These are phyloP conservation scores for Stropharia rugosoannulata DNA, from an alignment of 768 basidiomycete genomes.

Conservation along the genomic window DNA sequence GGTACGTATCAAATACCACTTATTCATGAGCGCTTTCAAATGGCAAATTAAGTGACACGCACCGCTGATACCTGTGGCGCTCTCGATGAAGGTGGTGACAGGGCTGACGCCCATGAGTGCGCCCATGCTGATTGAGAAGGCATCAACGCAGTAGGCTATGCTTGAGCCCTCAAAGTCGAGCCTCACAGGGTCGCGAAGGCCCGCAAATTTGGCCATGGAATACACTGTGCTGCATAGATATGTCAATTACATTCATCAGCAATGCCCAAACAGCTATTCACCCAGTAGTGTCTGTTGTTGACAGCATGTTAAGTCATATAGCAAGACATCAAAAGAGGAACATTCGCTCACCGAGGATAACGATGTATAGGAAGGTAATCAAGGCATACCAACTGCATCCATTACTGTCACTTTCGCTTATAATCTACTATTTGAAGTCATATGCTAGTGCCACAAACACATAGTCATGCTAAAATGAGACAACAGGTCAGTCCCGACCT, in stretches of 20 bases:
- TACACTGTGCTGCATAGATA: slow-evolving; percentile 67
- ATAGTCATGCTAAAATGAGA: slow-evolving; percentile 43
- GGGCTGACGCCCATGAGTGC: slow-evolving; percentile 79
- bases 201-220: slow-evolving; percentile 90
- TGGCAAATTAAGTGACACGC: slow-evolving; percentile 14
- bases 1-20: not conserved
- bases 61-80: slow-evolving; percentile 79
- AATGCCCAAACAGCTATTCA: slow-evolving; percentile 13
- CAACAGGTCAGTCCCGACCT: not conserved
- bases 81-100: slow-evolving; percentile 82
- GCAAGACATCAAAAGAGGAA: not conserved
- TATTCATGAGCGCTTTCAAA: not conserved
- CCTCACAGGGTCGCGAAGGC: slow-evolving; percentile 81
- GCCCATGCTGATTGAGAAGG: slow-evolving; percentile 79
- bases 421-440: not conserved
- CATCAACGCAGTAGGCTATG: slow-evolving; percentile 81
- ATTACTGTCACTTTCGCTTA: slow-evolving; percentile 38
- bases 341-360: slow-evolving; percentile 62
- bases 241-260: slow-evolving; percentile 6
- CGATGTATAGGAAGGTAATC: slow-evolving; percentile 87
- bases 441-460: slow-evolving; percentile 21
- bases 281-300: slow-evolving; percentile 49
- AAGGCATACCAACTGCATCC: slow-evolving; percentile 86
- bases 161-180: slow-evolving; percentile 86
- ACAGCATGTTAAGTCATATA: slow-evolving; percentile 1